phyloP scores from a whole-genome alignment of 306 rosid genomes.

The Sicyos edulis region DNA sequence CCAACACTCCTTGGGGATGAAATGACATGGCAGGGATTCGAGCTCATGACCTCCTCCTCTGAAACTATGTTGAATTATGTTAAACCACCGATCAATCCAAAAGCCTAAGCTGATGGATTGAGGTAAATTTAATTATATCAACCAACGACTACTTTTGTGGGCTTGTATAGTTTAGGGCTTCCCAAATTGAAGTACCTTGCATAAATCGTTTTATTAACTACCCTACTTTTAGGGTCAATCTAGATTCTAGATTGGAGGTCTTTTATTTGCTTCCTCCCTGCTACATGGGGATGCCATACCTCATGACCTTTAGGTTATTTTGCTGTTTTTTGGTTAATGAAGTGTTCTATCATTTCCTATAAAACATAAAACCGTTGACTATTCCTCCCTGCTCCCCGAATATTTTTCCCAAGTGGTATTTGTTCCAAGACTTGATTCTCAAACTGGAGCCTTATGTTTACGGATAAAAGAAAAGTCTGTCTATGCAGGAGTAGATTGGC shows the following conservation, averaged over 20 bases:
- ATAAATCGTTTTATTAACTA: neutral
- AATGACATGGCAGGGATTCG: no score
- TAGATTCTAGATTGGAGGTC: neutral
- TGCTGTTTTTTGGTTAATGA: neutral
- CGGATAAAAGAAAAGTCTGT: neutral
- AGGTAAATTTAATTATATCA: no score
- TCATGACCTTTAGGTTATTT: neutral
- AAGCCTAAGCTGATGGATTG: no score
- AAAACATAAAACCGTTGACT: no score
- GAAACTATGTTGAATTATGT: no score
- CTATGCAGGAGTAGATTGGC: no score
- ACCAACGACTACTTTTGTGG: no score
- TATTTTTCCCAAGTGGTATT: neutral
- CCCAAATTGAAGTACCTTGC: neutral
- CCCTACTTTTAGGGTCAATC: neutral
- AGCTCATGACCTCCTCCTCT: no score
- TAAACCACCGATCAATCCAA: no score
- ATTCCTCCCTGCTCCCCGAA: no score
- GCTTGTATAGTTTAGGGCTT: no score
- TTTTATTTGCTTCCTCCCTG: neutral
- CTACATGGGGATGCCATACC: neutral
- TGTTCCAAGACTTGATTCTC: neutral
- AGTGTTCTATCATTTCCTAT: neutral
- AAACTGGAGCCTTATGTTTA: neutral
- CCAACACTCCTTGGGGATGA: no score